Base-by-base conservation (phyloP, 176 grass and related monocot genomes). In the Guadua angustifolia region DNA sequence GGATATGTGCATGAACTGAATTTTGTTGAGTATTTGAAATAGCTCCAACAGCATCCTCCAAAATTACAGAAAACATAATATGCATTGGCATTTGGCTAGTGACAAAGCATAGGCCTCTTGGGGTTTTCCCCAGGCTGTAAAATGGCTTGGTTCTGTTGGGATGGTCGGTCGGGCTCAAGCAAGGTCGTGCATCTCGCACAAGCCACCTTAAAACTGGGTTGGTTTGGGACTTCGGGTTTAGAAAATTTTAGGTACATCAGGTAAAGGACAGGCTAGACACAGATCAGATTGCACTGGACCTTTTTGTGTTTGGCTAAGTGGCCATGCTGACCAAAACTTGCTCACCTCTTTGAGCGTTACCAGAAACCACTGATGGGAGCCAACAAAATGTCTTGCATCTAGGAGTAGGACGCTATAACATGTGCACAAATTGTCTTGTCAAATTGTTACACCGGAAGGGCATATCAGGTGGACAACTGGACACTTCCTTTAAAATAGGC, bases 271-370 rank as follows among this genome's bases (percentile, higher is more conserved):
- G 25, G 40, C 76, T 65, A 33, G 77, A 26, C 44, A 66, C 59
- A 35, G 9, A 79, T 79, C 17, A 49, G 60, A 50, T 44, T 35
- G 9, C 63, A 45, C 77, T 79, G 26, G 43, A 79, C 6, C 47
- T 79, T 10, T 5, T 38, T 66, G 29, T 79, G 26, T 66, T 79
- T 66, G 26, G 61, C 11, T 32, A 79, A 79, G 11, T 36, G 25
- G 1, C 26, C 26, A 66, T 36, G 18, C 18, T 79, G 61, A 79
- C 44, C 44, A 51, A 50, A 66, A 66, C 29, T 9, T 66, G 44
- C 35, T 66, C 18, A 38, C 19, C 4, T 62, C n/a, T 39, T 26
- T 77, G 38, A 38, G 56, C 25, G 29, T 35, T 77, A 35, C 61
- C 12, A 33, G 61, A 64, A 16, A 64, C 29, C 26, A 64, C 5